These are phyloP conservation scores for Rhynchosporium graminicola DNA, from an alignment of 2,329 filamentous ascomycete genomes.

Conservation along the genomic window DNA sequence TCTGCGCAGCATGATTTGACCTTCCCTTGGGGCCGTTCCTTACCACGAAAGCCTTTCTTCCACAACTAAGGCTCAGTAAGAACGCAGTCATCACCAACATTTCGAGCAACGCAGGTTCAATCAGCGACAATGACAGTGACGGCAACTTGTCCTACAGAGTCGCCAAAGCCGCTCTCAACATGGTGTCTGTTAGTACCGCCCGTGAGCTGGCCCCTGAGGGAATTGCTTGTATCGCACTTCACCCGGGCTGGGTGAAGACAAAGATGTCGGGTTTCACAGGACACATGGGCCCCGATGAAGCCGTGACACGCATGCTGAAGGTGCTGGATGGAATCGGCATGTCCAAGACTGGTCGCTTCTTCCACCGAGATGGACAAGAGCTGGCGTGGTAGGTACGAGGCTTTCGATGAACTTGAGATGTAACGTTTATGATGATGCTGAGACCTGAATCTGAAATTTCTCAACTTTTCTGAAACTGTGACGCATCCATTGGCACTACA, in stretches of 20 bases:
- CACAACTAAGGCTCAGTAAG: not conserved
- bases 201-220: constrained; percentile 1
- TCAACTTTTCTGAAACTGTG: too few relatives aligned
- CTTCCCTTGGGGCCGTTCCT: not conserved
- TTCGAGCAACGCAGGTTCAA: not conserved
- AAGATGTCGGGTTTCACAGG: not conserved
- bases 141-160: not conserved
- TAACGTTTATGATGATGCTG: too few relatives aligned
- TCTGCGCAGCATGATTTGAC: too few relatives aligned
- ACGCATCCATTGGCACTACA: too few relatives aligned
- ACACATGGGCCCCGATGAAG: not conserved
- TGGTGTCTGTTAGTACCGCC: constrained; percentile 2
- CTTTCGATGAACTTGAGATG: too few relatives aligned
- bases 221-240: not conserved
- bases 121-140: not conserved
- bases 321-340: not conserved
- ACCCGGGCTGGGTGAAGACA: not conserved
- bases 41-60: not conserved
- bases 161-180: constrained; percentile 8
- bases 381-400: not conserved
- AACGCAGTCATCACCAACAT: not conserved
- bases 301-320: not conserved
- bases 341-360: not conserved
- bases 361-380: constrained; percentile 2
- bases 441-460: too few relatives aligned